Base-by-base conservation (phyloP, 192 early-diverging fungal species). In the Backusella psychrophila region DNA sequence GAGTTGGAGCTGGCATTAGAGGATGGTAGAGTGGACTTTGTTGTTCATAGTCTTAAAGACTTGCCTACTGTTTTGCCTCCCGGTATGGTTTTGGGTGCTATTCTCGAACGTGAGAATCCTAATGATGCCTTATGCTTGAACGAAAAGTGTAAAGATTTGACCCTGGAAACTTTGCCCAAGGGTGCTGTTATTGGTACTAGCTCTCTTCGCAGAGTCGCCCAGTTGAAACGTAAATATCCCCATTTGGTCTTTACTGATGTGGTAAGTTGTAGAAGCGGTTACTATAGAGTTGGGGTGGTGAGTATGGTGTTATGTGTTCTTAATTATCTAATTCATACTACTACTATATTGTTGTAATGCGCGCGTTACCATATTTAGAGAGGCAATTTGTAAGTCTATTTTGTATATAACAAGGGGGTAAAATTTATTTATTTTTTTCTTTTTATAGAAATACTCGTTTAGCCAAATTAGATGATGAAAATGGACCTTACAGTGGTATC, bases 1-100 rank as follows among this genome's bases (percentile, higher is more conserved):
- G 96, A 98, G 69, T 87, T 97, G 3, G 96, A 98, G 77, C 78
- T 91, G 1, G 91, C 95, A 2, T 85, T 99, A 21, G 85, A 85
- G 15, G 82, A 86, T 9, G 74, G 85, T 6, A 78, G 78, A 12
- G 92, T 96, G 31, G 93, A 98, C 79, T 68, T 98, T 19, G 91
- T 99, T 39, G 96, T 98, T 4, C 97, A 99, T 78, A 95, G 94
- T 23, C 87, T 98, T 39, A 99, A 99, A 83, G 97, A 99, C 77
- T 83, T 99, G 68, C 96, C 95, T 14, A 97, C 97, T 31, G 86
- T 82, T 34, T 78, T 97, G 46, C 96, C 96, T 9, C 79, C 82
- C 6, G 93, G 94, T 46, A 96, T 98, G 94, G 63, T 80, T 0
- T 77, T 99, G 35, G 94, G 90, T 1, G 96, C 96, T 0, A 88